Evolutionary conservation across 2,329 filamentous ascomycete genomes (phyloP), one percentile per base, ranked within the genome.

Genomic region (Xylaria multiplex): DNA sequence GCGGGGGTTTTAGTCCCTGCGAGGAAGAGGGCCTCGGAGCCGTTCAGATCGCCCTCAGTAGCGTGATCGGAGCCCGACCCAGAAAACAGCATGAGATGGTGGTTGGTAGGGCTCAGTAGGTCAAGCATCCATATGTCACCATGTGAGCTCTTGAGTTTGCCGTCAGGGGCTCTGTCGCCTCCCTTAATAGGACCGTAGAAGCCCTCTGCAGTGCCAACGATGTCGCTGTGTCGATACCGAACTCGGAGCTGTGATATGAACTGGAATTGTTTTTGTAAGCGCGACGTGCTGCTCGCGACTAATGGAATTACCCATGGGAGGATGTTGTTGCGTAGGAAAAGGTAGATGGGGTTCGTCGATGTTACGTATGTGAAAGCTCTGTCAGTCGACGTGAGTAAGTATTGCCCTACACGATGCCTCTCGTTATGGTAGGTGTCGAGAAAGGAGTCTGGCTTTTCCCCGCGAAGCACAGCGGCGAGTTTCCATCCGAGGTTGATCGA

Each of bases 401-500:
- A 78, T 19, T 77, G 73, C 0, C 83, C 83, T 19, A 85, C 81
- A 0, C 81, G 78, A n/a, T 78, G 77, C 3, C 84, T 80, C 67
- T 86, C 84, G 1, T 65, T 62, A 59, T 83, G 77, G 69, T 85
- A 86, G 42, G 77, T 83, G 48, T 82, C 77, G 1, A 86, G 76
- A 2, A 86, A 76, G 1, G 76, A 73, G n/a, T 78, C 71, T 7
- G 76, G 75, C 1, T 79, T 71, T 27, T 76, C 67, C 2, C 69
- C 68, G 0, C 67, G 70, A 3, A 85, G 71, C 6, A 83, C 82
- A 0, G 82, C 78, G 0, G 80, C 78, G 1, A 85, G 73, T 67
- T 85, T 85, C 82, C 83, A 85, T 22, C 80, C 81, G 2, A 86
- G 75, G 57, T 85, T 85, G 40, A 82, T 77, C 0, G 82, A 78